Percentiles rank a stretch among this genome's conserved stretches.
Evolutionary conservation across 2,329 filamentous ascomycete genomes (phyloP).

Genomic region (Scedosporium minutisporum): DNA sequence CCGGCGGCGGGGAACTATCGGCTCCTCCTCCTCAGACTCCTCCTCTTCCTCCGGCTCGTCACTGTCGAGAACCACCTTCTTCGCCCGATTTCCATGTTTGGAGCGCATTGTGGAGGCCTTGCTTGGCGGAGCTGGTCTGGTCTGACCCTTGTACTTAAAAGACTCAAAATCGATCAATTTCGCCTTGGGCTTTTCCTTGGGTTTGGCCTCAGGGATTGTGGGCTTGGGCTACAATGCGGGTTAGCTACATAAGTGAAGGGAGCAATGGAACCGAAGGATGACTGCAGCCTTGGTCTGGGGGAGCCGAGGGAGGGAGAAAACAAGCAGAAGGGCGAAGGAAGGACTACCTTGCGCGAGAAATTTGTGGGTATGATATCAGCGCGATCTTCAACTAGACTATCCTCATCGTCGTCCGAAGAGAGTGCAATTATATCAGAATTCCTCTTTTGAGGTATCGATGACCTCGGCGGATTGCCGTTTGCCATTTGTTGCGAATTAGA

Average conservation of each 20-base stretch:
- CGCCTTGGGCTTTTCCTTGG: background rate
- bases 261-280: background rate
- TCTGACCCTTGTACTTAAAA: background rate
- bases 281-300: background rate
- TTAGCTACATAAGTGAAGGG: background rate
- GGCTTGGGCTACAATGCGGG: conserved; percentile 1
- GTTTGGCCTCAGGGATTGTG: background rate
- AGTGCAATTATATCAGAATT: conserved; percentile 15
- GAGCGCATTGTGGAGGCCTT: background rate
- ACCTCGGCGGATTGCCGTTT: background rate
- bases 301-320: background rate
- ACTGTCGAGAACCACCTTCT: background rate
- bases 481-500: background rate
- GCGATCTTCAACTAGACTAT: conserved; percentile 39
- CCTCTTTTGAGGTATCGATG: conserved; percentile 8
- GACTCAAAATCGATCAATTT: conserved; percentile 2
- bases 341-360: conserved; percentile 20
- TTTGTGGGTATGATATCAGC: conserved; percentile 54
- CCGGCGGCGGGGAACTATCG: background rate
- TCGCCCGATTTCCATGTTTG: background rate
- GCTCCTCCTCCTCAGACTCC: background rate
- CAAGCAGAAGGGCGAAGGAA: background rate
- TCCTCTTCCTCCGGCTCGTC: background rate
- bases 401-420: conserved; percentile 44
- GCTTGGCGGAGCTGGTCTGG: background rate